phyloP scores from a whole-genome alignment of 768 basidiomycete species.

The Suillus paluster region DNA sequence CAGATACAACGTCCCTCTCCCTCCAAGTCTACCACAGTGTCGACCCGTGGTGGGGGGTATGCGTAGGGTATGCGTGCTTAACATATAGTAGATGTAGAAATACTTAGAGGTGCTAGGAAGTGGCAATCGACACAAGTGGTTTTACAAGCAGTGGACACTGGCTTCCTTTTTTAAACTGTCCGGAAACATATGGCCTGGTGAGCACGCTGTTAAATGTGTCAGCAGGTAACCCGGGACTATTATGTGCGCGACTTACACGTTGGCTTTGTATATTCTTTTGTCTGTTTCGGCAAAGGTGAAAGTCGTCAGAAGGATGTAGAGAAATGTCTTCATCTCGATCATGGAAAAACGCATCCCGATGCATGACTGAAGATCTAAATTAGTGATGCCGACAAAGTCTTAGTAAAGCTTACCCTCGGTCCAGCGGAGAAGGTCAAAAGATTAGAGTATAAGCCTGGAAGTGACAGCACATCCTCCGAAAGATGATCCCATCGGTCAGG shows the following conservation, averaged over 20 bases:
- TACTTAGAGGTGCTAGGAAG: background rate
- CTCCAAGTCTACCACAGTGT: background rate
- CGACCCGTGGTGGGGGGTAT: background rate
- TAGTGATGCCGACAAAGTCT: background rate
- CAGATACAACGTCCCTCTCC: background rate
- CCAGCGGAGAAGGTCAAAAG: conserved; percentile 80
- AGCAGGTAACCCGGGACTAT: conserved; percentile 5
- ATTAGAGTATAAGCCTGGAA: conserved; percentile 75
- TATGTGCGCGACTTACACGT: conserved; percentile 53
- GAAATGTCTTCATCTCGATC: conserved; percentile 81
- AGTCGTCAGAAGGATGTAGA: conserved; percentile 69
- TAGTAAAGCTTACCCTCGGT: conserved; percentile 61
- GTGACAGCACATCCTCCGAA: conserved; percentile 65
- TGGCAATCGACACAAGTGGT: background rate
- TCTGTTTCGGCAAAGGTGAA: conserved; percentile 61
- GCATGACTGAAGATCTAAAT: conserved; percentile 59
- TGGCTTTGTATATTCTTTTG: conserved; percentile 59
- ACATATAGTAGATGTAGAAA: background rate
- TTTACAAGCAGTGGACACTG: conserved; percentile 64
- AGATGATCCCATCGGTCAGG: conserved; percentile 84
- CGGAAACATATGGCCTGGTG: conserved; percentile 64
- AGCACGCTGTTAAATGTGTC: conserved; percentile 48
- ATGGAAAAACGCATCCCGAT: conserved; percentile 83
- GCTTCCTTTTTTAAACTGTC: conserved; percentile 59
- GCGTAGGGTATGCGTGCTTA: background rate